Percentiles rank a stretch among this genome's conserved stretches.
These are phyloP conservation scores for Pythium chondricola DNA, from an alignment of 352 stramenopile species.

Conservation along the genomic window DNA sequence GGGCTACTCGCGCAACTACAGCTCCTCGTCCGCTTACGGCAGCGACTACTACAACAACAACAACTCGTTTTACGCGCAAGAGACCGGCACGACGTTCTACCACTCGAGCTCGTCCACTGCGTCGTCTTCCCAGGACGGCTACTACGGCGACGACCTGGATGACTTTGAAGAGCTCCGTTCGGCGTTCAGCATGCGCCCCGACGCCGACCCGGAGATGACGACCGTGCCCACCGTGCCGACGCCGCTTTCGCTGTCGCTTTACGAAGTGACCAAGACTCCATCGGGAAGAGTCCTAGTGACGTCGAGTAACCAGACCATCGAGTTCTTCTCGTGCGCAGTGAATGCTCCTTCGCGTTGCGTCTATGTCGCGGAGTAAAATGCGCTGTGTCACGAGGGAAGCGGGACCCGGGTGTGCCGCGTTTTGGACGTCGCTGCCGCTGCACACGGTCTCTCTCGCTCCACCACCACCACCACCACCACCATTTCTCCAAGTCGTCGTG, in stretches of 20 bases:
- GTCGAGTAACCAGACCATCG: slow-evolving; percentile 74
- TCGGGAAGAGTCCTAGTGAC: slow-evolving; percentile 72
- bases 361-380: slow-evolving; percentile 51
- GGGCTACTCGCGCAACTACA: slow-evolving; percentile 6
- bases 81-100: slow-evolving; percentile 28
- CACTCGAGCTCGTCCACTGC: slow-evolving; percentile 67
- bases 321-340: slow-evolving; percentile 79
- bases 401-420: no score
- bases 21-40: slow-evolving; percentile 8
- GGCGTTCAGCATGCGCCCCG: slow-evolving; percentile 6
- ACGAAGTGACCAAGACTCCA: slow-evolving; percentile 73
- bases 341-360: slow-evolving; percentile 68
- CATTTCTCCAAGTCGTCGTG: slow-evolving; percentile 2
- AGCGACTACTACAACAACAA: slow-evolving; percentile 47
- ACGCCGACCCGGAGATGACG: slow-evolving; percentile 58
- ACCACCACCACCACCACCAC: not conserved
- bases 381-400: not conserved
- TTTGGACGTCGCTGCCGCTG: slow-evolving; percentile 8
- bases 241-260: slow-evolving; percentile 58
- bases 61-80: slow-evolving; percentile 33
- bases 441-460: not conserved
- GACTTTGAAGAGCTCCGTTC: slow-evolving; percentile 57
- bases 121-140: slow-evolving; percentile 73
- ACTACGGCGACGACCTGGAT: slow-evolving; percentile 71
- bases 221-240: slow-evolving; percentile 75